A percentile compares a stretch with the other conserved stretches of the same genome.
Conservation (phyloP, 192 early-diverging fungal species). For the Gonapodya sp. region DNA sequence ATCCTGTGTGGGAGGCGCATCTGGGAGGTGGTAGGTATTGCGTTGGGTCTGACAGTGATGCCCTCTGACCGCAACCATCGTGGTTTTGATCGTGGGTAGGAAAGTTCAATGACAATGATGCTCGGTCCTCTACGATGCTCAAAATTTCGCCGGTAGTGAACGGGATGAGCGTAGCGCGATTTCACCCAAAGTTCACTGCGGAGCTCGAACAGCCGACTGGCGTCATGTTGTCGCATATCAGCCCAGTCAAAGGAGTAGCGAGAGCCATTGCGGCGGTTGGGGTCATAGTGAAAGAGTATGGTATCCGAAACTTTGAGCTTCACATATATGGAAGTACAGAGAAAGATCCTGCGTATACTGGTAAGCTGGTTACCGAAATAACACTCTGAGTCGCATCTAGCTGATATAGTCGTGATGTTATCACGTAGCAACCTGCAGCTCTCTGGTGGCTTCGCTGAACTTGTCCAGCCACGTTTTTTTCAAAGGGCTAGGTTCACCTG, state of each 20-base stretch:
- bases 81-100: too few relatives aligned
- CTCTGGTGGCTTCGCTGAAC: conserved; percentile 23
- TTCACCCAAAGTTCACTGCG: conserved; percentile 21
- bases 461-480: conserved; percentile 25
- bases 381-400: too few relatives aligned
- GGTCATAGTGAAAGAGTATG: conserved; percentile 35
- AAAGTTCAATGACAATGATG: conserved; percentile 18
- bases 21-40: conserved; percentile 25
- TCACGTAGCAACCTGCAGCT: conserved; percentile 19
- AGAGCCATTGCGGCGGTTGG: conserved; percentile 32
- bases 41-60: too few relatives aligned
- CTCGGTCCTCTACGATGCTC: neutral
- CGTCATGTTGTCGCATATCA: conserved; percentile 35
- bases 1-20: conserved; percentile 30
- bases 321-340: conserved; percentile 34
- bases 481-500: conserved; percentile 28
- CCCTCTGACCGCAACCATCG: too few relatives aligned
- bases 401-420: too few relatives aligned
- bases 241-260: conserved; percentile 33
- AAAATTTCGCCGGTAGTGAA: conserved; percentile 31
- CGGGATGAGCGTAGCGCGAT: conserved; percentile 32
- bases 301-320: conserved; percentile 22
- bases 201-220: conserved; percentile 22
- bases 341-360: conserved; percentile 32
- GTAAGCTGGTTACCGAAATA: too few relatives aligned